phyloP scores from a whole-genome alignment of 1,284 basidiomycete species.

The Tranzscheliella williamsii region DNA sequence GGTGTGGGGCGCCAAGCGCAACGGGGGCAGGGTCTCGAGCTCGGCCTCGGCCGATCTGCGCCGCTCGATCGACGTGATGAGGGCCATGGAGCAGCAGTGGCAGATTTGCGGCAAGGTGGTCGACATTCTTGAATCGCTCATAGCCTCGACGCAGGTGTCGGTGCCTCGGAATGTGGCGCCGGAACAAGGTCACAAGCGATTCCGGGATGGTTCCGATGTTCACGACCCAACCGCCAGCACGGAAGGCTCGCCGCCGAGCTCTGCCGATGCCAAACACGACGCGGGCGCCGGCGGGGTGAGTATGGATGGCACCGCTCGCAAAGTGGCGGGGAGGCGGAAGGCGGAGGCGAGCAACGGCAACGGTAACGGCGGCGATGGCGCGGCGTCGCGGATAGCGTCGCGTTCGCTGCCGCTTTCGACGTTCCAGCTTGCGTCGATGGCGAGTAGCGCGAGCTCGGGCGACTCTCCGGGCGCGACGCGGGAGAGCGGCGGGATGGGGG shows the following conservation, averaged over 20 bases:
- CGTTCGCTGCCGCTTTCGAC: constrained; percentile 32
- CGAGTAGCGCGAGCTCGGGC: constrained; percentile 11
- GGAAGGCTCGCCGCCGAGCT: background rate
- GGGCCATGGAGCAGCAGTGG: constrained; percentile 38
- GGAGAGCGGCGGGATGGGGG: background rate
- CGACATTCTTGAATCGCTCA: constrained; percentile 37
- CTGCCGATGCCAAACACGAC: background rate
- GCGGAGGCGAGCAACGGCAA: background rate
- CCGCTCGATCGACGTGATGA: constrained; percentile 43
- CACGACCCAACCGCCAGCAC: constrained; percentile 1
- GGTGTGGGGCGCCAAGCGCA: constrained; percentile 44
- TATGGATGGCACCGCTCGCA: background rate
- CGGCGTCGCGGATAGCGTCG: background rate
- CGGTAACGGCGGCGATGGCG: background rate
- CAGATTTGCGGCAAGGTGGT: constrained; percentile 35
- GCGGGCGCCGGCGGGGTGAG: background rate
- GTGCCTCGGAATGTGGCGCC: constrained; percentile 4
- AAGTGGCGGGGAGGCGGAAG: background rate
- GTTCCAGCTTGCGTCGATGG: constrained; percentile 24
- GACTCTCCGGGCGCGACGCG: constrained; percentile 17
- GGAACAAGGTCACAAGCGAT: constrained; percentile 35
- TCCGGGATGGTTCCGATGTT: constrained; percentile 11
- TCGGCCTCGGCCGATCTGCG: constrained; percentile 42
- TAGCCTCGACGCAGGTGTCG: constrained; percentile 24
- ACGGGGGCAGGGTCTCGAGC: constrained; percentile 36